Percentiles rank a stretch among this genome's conserved stretches.
Conservation (phyloP, 495 filamentous ascomycete species). For the Hypoxylon trugodes region DNA sequence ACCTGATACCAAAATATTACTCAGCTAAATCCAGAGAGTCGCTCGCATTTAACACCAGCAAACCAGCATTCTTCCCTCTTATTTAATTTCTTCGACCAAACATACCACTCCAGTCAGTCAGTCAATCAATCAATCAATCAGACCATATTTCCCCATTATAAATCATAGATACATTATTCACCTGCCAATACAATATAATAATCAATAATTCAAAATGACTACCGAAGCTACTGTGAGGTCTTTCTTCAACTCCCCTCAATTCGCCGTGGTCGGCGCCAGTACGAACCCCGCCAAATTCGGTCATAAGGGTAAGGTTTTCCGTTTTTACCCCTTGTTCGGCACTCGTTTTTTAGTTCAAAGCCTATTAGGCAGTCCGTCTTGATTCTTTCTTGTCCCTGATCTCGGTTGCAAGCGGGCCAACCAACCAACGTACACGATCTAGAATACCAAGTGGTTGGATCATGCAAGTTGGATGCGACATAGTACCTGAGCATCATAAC, state of each 20-base stretch:
- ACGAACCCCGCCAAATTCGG: constrained; percentile 86
- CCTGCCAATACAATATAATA: not conserved
- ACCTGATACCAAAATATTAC: constrained; percentile 29
- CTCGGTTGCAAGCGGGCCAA: constrained; percentile 28
- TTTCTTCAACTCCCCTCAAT: constrained; percentile 85
- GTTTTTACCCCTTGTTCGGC: not conserved
- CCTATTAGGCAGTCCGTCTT: not conserved
- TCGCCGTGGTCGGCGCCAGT: constrained; percentile 91
- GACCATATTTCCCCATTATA: not conserved
- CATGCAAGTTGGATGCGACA: constrained; percentile 23
- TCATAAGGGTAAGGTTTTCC: constrained; percentile 74
- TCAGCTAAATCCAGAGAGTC: constrained; percentile 12
- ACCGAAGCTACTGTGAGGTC: constrained; percentile 70
- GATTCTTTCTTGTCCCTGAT: not conserved
- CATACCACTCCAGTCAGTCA: too few relatives aligned
- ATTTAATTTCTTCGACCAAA: constrained; percentile 7
- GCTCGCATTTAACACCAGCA: constrained; percentile 24
- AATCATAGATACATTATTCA: constrained; percentile 14
- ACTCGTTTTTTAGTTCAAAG: not conserved
- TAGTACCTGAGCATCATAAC: not conserved
- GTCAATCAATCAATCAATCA: too few relatives aligned
- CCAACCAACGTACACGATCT: not conserved
- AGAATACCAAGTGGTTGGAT: constrained; percentile 10
- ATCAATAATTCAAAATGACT: constrained; percentile 44
- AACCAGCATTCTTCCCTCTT: constrained; percentile 10